Evolutionary conservation across 2,329 filamentous ascomycete species (phyloP).

Genomic region (Microcyclosporella mali): DNA sequence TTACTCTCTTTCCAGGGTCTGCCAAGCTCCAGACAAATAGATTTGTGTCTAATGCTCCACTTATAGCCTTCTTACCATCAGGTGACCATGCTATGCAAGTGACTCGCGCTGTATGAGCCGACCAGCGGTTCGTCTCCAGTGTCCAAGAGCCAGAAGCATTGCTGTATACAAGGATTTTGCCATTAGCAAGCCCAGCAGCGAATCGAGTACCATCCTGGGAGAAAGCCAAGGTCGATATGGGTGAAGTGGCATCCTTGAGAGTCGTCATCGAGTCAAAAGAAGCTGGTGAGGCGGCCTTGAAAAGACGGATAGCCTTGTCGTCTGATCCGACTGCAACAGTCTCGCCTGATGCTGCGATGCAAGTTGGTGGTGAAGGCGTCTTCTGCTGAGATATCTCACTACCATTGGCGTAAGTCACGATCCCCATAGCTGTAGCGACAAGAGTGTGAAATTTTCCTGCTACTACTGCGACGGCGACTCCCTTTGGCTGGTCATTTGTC

Average conservation of each 20-base stretch:
- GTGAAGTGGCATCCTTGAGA: constrained; percentile 62
- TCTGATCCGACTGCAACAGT: constrained; percentile 71
- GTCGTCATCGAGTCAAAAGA: constrained; percentile 47
- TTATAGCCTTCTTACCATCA: constrained; percentile 70
- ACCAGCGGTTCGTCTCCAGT: constrained; percentile 74
- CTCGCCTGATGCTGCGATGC: constrained; percentile 62
- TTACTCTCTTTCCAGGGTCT: constrained; percentile 77
- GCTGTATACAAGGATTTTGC: constrained; percentile 81
- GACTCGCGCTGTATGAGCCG: constrained; percentile 62
- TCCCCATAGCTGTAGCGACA: constrained; percentile 48
- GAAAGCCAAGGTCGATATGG: constrained; percentile 76
- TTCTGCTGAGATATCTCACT: constrained; percentile 46
- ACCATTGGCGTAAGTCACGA: constrained; percentile 53
- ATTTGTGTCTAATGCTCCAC: constrained; percentile 83
- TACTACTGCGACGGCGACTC: constrained; percentile 54
- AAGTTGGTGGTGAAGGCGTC: constrained; percentile 55
- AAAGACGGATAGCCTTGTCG: constrained; percentile 69
- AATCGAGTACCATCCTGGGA: constrained; percentile 70
- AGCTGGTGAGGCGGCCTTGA: constrained; percentile 52
- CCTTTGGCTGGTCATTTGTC: constrained; percentile 75
- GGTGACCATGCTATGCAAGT: constrained; percentile 71
- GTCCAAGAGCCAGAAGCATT: constrained; percentile 44
- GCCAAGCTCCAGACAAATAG: constrained; percentile 78
- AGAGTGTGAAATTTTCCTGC: constrained; percentile 47
- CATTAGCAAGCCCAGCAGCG: constrained; percentile 74